Conservation (phyloP, 208 protist genomes). For the Acanthamoeba royreba region DNA sequence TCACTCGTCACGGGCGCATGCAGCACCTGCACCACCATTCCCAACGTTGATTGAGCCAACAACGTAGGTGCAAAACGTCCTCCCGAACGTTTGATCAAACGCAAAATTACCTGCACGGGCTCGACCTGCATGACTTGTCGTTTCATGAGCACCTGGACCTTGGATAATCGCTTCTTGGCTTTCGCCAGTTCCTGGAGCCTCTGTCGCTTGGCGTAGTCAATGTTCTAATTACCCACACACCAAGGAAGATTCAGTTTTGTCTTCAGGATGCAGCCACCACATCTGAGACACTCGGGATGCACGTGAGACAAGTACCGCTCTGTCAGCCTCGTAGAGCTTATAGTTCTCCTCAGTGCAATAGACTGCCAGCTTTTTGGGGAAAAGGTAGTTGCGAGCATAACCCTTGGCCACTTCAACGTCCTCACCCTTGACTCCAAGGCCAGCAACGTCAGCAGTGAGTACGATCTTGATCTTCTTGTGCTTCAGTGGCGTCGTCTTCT, state of each 20-base stretch:
- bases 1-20: neutral
- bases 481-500: neutral
- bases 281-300: neutral
- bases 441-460: neutral
- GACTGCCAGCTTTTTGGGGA: neutral
- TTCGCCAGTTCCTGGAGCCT: neutral
- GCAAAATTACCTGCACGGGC: neutral
- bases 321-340: neutral
- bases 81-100: neutral
- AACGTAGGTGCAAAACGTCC: neutral
- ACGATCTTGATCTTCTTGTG: constrained; percentile 32
- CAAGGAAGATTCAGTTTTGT: neutral
- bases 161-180: neutral
- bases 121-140: neutral
- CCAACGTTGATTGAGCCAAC: neutral
- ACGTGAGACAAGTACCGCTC: neutral
- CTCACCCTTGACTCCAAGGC: neutral
- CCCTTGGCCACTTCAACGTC: neutral
- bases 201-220: neutral
- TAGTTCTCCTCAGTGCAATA: neutral
- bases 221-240: neutral
- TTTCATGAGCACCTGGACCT: neutral
- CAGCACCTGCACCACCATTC: neutral
- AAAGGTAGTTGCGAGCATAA: neutral
- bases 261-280: neutral